A percentile compares a stretch with the other conserved stretches of the same genome.
Conservation (phyloP, 2,329 filamentous ascomycete genomes). For the Pezicula neosporulosa region DNA sequence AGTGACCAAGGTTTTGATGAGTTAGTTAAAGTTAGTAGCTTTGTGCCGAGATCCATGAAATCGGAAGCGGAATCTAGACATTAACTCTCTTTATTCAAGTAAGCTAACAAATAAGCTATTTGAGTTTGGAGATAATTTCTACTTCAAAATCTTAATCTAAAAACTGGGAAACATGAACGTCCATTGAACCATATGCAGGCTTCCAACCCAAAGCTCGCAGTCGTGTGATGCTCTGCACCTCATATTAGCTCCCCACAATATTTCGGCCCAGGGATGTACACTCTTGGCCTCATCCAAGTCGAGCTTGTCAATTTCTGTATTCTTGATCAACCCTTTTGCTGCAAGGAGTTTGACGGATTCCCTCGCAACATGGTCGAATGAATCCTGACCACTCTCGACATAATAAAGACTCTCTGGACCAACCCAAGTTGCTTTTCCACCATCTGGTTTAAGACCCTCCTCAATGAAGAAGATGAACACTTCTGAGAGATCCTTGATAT, state of each 20-base stretch:
- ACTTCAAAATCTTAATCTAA: too few species aligned
- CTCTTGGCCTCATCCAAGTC: slow-evolving; percentile 7
- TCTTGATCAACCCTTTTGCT: slow-evolving; percentile 40
- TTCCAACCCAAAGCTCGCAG: slow-evolving; percentile 11
- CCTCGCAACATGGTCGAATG: slow-evolving; percentile 45
- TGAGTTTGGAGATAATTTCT: too few species aligned
- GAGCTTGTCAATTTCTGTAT: slow-evolving; percentile 12
- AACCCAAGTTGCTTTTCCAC: slow-evolving; percentile 42
- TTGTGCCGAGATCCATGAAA: too few species aligned
- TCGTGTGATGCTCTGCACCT: slow-evolving; percentile 4
- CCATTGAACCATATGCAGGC: neutral
- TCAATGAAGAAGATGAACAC: slow-evolving; percentile 48
- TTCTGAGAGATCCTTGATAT: slow-evolving; percentile 48
- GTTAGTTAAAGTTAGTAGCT: too few species aligned
- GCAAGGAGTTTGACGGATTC: slow-evolving; percentile 42
- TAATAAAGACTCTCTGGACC: slow-evolving; percentile 53
- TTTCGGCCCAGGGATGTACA: slow-evolving; percentile 8
- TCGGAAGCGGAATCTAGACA: too few species aligned
- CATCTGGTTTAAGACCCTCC: slow-evolving; percentile 38
- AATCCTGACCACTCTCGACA: slow-evolving; percentile 46
- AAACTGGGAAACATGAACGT: too few species aligned
- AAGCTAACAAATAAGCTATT: too few species aligned
- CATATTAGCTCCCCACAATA: slow-evolving; percentile 15
- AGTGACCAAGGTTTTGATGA: too few species aligned
- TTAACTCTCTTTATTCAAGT: too few species aligned